Base-by-base conservation (phyloP, 768 basidiomycete genomes). In the Psilocybe azurescens region DNA sequence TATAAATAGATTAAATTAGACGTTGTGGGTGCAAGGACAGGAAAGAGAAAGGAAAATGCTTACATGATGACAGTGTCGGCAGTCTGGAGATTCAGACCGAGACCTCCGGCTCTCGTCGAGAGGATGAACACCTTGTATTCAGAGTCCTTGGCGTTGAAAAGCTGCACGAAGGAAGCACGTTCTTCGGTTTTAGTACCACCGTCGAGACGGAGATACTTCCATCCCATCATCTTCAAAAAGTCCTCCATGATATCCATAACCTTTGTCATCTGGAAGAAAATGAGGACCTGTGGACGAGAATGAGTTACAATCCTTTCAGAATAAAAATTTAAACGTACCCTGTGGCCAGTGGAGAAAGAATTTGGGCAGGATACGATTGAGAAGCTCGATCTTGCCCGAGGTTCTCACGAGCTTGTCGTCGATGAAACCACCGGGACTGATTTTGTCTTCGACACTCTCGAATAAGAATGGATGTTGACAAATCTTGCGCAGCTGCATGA, bases 211-310 rank as follows among this genome's bases (percentile, higher is more conserved):
- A 97, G 88, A 74, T 93, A 90, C 68, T 92, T 90, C 85, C 86
- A 94, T 3, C 85, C 84, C 86, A 89, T 87, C 83, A 89, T 89
- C 73, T 91, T 93, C 70, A 97, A 77, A 70, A 95, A 98, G 70
- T 98, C 96, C 69, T 94, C 94, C 88, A 97, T 94, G 73, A 97
- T 95, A 65, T 97, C 94, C 96, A 99, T 97, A 69, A 98, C 94
- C 71, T 95, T 93, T 14, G 96, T 98, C 97, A 99, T 98, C 77
- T 99, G 97, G 89, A 99, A 99, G 87, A 99, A 99, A 69, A 99
- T 98, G 59, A 99, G 87, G 50, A 97, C 94, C 92, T 95, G 29
- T 50, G 33, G 38, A 54, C 13, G 59, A 53, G 48, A 47, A 56
- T 47, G 18, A 46, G 56, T 58, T 56, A n/a, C 47, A 28, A 7